These are phyloP conservation scores for Aspergillus novoparasiticus DNA, from an alignment of 2,329 filamentous ascomycete species.

Conservation along the genomic window DNA sequence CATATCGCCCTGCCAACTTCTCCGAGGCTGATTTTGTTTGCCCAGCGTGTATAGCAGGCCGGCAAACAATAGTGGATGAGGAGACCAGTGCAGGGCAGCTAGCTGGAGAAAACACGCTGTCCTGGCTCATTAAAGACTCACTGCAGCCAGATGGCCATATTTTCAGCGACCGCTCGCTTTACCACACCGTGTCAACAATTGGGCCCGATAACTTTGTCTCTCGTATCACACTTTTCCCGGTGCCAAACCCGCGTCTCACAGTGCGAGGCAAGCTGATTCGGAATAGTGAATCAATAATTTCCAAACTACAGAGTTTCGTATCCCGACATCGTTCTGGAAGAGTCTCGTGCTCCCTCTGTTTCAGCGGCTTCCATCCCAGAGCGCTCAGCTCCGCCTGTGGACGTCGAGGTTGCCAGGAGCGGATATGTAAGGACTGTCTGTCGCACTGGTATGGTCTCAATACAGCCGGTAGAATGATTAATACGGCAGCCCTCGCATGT, in stretches of 20 bases:
- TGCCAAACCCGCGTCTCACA: slow-evolving; percentile 26
- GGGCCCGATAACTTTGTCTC: slow-evolving; percentile 38
- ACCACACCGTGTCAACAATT: slow-evolving; percentile 38
- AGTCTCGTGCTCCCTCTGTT: slow-evolving; percentile 52
- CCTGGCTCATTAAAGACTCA: slow-evolving; percentile 51
- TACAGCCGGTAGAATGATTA: slow-evolving; percentile 46
- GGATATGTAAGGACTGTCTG: slow-evolving; percentile 47
- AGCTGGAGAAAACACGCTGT: slow-evolving; percentile 44
- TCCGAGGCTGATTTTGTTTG: slow-evolving; percentile 42
- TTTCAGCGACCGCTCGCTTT: slow-evolving; percentile 46
- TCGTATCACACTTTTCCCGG: slow-evolving; percentile 43
- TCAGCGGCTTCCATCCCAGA: slow-evolving; percentile 39
- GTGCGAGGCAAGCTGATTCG: slow-evolving; percentile 46
- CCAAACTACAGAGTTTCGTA: slow-evolving; percentile 35
- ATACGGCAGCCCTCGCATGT: slow-evolving; percentile 52
- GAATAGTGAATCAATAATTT: slow-evolving; percentile 46
- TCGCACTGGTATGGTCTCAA: slow-evolving; percentile 54
- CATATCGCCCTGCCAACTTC: slow-evolving; percentile 45
- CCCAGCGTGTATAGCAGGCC: slow-evolving; percentile 42
- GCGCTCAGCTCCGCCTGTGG: slow-evolving; percentile 49
- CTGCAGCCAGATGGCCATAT: slow-evolving; percentile 38
- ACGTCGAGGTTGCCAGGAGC: slow-evolving; percentile 48
- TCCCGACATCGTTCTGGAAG: slow-evolving; percentile 40
- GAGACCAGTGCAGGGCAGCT: slow-evolving; percentile 44
- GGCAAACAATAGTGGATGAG: slow-evolving; percentile 39